Evolutionary conservation across 768 basidiomycete species (phyloP), one percentile per base, ranked within the genome.

Genomic region (Suillus subalutaceus): DNA sequence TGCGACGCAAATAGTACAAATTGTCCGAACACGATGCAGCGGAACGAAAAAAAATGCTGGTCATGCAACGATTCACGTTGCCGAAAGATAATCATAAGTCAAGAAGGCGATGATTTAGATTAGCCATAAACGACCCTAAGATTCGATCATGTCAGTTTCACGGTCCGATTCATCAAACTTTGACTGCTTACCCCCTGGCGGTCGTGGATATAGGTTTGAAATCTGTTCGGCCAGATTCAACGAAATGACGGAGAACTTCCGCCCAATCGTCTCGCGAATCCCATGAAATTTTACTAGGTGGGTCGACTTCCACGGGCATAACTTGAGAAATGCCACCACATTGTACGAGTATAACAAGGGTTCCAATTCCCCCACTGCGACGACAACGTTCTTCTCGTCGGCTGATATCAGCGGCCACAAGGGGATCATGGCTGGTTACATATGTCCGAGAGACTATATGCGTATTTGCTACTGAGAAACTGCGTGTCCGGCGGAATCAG

Each of bases 171-270:
- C 23, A 62, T 63, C 38, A 66, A 20, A 50, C 41, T 30, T 60
- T 50, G 59, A 59, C 38, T 23, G 65, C 90, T 83, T 77, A 92
- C 91, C 91, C 91, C 79, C 87, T 78, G 7, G 87, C 65, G 12
- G 90, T 90, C 23, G 91, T 90, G 48, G 90, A 91, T 81, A 92
- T 90, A n/a, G 92, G 92, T 73, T 88, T 86, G 79, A 93, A 93
- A 74, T 92, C 91, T 20, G 86, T 87, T 57, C 90, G 85, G 37
- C 90, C 92, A 23, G 82, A 80, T 65, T 89, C 88, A 65, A 92
- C 87, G 72, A 90, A 93, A 78, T 91, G 88, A 43, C 83, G 79
- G 56, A 93, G 85, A 40, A 90, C 87, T 23, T 83, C 81, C 6
- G 80, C 77, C 92, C 92, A 94, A 75, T 94, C 92, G 13, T 88